A percentile compares a stretch with the other conserved stretches of the same genome.
Evolutionary conservation across 1,284 basidiomycete species (phyloP).

Genomic region (Phellopilus nigrolimitatus): DNA sequence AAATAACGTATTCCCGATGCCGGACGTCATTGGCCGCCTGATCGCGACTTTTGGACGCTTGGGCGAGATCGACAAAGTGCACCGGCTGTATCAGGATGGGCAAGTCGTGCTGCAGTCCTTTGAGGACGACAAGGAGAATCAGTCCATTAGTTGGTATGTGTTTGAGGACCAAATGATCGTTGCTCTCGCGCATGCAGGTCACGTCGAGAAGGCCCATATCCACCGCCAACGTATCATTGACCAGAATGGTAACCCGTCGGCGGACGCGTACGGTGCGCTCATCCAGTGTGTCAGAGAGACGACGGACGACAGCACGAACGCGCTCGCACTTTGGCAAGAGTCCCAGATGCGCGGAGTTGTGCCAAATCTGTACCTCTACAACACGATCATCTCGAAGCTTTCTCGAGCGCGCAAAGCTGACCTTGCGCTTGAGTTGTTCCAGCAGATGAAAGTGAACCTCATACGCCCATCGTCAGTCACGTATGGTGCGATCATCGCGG

Average conservation of each 20-base stretch:
- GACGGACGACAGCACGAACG: constrained; percentile 88
- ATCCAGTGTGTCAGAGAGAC: constrained; percentile 87
- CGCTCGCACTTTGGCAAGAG: constrained; percentile 80
- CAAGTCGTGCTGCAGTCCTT: constrained; percentile 54
- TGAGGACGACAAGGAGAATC: constrained; percentile 43
- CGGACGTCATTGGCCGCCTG: constrained; percentile 53
- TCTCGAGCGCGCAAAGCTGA: constrained; percentile 91
- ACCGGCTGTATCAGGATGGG: constrained; percentile 64
- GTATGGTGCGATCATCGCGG: constrained; percentile 93
- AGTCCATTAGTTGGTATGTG: constrained; percentile 63
- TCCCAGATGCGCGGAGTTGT: constrained; percentile 62
- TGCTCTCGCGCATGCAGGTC: constrained; percentile 75
- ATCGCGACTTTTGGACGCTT: constrained; percentile 66
- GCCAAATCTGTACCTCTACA: constrained; percentile 87
- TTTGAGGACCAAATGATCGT: constrained; percentile 89
- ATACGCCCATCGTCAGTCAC: constrained; percentile 82
- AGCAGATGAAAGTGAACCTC: constrained; percentile 70
- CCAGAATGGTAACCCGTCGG: constrained; percentile 72
- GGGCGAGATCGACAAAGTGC: constrained; percentile 56
- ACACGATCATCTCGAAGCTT: constrained; percentile 93
- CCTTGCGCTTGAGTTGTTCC: constrained; percentile 80
- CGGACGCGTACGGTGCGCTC: constrained; percentile 88
- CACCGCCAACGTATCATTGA: constrained; percentile 79
- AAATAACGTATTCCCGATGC: constrained; percentile 46
- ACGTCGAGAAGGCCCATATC: constrained; percentile 73